These are phyloP conservation scores for Kodamaea sagamina DNA, from an alignment of 805 yeast species.

Conservation along the genomic window DNA sequence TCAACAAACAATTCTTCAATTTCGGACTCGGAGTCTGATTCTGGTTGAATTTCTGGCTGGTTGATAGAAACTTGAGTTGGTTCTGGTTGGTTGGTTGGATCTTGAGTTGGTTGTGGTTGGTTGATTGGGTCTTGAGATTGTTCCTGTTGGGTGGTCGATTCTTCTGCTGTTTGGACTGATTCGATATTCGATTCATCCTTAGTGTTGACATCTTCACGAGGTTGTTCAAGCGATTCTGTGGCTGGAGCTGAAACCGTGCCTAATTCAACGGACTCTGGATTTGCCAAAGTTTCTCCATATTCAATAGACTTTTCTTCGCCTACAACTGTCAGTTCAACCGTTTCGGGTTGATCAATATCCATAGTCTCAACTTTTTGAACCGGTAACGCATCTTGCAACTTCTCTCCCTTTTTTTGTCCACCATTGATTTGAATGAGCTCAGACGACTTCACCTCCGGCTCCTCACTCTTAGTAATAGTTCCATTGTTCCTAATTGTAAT, in stretches of 20 bases:
- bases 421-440: not conserved
- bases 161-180: not conserved
- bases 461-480: conserved; percentile 6
- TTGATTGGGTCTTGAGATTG: not conserved
- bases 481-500: conserved; percentile 7
- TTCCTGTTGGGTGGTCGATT: too few species aligned
- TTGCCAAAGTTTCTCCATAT: too few species aligned
- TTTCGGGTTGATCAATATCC: not conserved
- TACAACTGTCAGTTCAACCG: too few species aligned
- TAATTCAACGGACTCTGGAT: too few species aligned
- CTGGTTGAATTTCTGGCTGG: not conserved
- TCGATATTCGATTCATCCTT: too few species aligned
- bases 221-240: too few species aligned
- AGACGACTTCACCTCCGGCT: conserved; percentile 1
- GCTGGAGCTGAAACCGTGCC: too few species aligned
- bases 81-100: not conserved
- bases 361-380: not conserved
- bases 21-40: conserved; percentile 34
- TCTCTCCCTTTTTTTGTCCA: too few species aligned
- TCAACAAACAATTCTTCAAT: conserved; percentile 47
- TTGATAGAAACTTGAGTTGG: not conserved
- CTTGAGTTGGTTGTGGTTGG: not conserved
- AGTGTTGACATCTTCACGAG: too few species aligned
- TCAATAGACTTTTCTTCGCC: too few species aligned
- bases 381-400: too few species aligned